Conservation (phyloP, 1,284 basidiomycete species). For the Phylloporus sp. region DNA sequence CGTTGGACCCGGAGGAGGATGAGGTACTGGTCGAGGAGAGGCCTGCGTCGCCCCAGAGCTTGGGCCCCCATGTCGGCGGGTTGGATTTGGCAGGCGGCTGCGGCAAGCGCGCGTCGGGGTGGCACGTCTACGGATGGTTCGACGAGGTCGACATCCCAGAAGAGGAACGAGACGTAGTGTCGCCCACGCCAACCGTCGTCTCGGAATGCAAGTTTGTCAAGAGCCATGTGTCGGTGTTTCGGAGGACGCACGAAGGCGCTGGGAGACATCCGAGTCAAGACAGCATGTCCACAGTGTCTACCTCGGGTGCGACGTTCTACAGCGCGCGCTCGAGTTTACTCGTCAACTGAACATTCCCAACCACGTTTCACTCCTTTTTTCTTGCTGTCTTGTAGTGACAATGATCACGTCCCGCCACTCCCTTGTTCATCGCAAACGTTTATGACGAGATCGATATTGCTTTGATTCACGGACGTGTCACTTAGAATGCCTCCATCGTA, state of each 20-base stretch:
- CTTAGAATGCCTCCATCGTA: constrained; percentile 9
- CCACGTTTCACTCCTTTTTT: neutral
- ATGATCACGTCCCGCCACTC: neutral
- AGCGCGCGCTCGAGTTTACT: constrained; percentile 36
- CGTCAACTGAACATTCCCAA: constrained; percentile 12
- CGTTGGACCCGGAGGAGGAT: constrained; percentile 14
- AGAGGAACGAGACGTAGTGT: neutral
- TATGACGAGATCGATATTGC: constrained; percentile 7
- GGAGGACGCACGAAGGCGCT: constrained; percentile 6
- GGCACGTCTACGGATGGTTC: constrained; percentile 39
- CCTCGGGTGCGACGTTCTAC: constrained; percentile 32
- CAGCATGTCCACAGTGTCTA: constrained; percentile 29
- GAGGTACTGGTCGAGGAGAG: constrained; percentile 4
- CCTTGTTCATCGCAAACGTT: constrained; percentile 1
- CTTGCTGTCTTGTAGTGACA: neutral
- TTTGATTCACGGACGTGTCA: constrained; percentile 10
- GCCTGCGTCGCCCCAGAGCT: constrained; percentile 23
- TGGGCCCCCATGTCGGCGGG: constrained; percentile 35
- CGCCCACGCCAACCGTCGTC: neutral
- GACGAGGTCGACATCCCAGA: constrained; percentile 23
- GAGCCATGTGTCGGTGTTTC: constrained; percentile 20
- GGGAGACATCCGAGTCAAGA: constrained; percentile 31
- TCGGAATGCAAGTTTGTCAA: constrained; percentile 7
- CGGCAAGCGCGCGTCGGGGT: constrained; percentile 38
- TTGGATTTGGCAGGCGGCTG: constrained; percentile 34